These are phyloP conservation scores for Clonostachys sp. DNA, from an alignment of 2,329 filamentous ascomycete species.

Conservation along the genomic window DNA sequence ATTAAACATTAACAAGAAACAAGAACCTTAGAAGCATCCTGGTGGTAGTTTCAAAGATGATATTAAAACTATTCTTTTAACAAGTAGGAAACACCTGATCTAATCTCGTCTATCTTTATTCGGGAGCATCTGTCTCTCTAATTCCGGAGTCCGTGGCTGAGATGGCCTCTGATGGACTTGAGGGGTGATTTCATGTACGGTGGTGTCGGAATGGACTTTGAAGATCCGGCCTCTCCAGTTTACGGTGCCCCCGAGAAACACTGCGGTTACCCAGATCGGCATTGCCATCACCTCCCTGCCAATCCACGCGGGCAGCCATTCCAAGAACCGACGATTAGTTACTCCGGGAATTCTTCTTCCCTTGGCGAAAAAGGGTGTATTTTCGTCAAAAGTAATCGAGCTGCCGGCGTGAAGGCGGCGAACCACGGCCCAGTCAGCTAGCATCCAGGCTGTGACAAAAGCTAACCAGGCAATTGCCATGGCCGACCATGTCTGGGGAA, in stretches of 20 bases:
- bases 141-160: background rate
- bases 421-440: slow-evolving; percentile 71
- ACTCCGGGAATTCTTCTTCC: slow-evolving; percentile 18
- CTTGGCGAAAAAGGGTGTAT: slow-evolving; percentile 73
- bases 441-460: slow-evolving; percentile 67
- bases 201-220: slow-evolving; percentile 78
- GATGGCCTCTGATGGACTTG: background rate
- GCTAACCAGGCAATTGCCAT: slow-evolving; percentile 63
- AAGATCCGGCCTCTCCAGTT: slow-evolving; percentile 84
- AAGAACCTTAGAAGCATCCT: too few species aligned
- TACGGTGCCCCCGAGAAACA: slow-evolving; percentile 82
- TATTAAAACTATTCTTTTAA: too few species aligned
- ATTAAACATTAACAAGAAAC: too few species aligned
- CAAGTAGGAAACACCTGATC: background rate
- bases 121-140: background rate
- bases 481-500: slow-evolving; percentile 63
- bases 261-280: slow-evolving; percentile 87
- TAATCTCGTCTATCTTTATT: background rate
- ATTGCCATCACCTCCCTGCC: slow-evolving; percentile 78
- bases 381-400: slow-evolving; percentile 45
- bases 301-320: slow-evolving; percentile 81
- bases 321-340: slow-evolving; percentile 48
- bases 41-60: background rate
- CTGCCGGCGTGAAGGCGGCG: slow-evolving; percentile 67
- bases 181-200: slow-evolving; percentile 48